Evolutionary conservation across 768 basidiomycete species (phyloP).

Genomic region (Lanmaoa rubissima): DNA sequence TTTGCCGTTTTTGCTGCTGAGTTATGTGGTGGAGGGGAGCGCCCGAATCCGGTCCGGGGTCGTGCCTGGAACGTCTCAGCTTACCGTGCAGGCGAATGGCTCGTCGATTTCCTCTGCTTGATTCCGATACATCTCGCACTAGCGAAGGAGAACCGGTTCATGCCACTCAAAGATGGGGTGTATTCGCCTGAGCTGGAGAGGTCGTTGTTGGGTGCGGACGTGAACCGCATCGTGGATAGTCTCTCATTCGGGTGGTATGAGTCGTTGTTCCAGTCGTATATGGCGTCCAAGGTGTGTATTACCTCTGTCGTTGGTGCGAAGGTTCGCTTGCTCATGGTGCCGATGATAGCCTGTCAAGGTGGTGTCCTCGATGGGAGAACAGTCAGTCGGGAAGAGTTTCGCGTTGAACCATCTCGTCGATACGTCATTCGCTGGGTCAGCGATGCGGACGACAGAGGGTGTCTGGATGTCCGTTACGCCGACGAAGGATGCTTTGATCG

Average conservation of each 20-base stretch:
- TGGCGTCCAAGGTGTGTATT: constrained; percentile 48
- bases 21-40: not conserved
- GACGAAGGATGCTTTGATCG: constrained; percentile 50
- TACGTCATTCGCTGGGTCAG: constrained; percentile 63
- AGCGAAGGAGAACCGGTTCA: constrained; percentile 56
- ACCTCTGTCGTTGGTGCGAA: rapidly evolving
- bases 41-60: not conserved
- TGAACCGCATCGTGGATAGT: constrained; percentile 53
- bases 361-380: constrained; percentile 68
- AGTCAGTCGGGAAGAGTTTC: constrained; percentile 63
- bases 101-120: constrained; percentile 57
- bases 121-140: constrained; percentile 66
- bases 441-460: constrained; percentile 66
- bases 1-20: constrained; percentile 29
- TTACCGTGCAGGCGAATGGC: constrained; percentile 57
- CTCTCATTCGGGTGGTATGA: constrained; percentile 67
- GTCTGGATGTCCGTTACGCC: constrained; percentile 70
- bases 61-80: constrained; percentile 33
- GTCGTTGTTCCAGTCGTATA: constrained; percentile 59
- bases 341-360: constrained; percentile 53
- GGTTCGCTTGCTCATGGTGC: not conserved
- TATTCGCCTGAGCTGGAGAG: constrained; percentile 49
- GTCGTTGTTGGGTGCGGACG: constrained; percentile 56
- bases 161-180: constrained; percentile 60
- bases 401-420: constrained; percentile 59